Percentiles rank a stretch among this genome's conserved stretches.
phyloP scores from a whole-genome alignment of 805 yeast species.

The Myxozyma nipponensis region DNA sequence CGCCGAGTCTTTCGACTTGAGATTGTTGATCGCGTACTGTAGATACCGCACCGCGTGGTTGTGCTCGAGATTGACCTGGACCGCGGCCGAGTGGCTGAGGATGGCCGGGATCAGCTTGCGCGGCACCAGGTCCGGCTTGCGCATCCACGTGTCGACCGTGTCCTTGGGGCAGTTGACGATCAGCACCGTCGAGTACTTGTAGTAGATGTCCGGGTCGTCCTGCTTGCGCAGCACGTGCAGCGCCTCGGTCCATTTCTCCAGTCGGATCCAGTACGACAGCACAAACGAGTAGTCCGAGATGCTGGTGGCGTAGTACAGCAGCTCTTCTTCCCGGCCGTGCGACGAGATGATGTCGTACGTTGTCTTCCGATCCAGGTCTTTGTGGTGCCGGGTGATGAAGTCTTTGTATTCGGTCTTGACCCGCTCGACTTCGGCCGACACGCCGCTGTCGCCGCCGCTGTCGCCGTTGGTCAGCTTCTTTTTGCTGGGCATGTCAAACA shows the following conservation, averaged over 20 bases:
- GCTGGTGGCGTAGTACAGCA: slow-evolving; percentile 63
- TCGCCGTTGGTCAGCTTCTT: slow-evolving; percentile 31
- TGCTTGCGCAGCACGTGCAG: slow-evolving; percentile 53
- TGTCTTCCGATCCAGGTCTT: slow-evolving; percentile 58
- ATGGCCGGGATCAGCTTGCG: slow-evolving; percentile 71
- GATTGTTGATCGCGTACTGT: slow-evolving; percentile 49
- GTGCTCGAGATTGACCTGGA: slow-evolving; percentile 35
- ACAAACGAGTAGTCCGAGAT: slow-evolving; percentile 68
- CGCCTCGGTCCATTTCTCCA: slow-evolving; percentile 71
- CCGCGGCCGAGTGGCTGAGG: slow-evolving; percentile 47
- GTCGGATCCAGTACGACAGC: slow-evolving; percentile 61
- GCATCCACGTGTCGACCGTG: slow-evolving; percentile 78
- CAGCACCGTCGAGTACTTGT: slow-evolving; percentile 65
- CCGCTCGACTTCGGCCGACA: slow-evolving; percentile 30
- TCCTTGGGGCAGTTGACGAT: slow-evolving; percentile 62
- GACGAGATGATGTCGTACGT: slow-evolving; percentile 66
- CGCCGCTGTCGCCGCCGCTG: slow-evolving; percentile 30
- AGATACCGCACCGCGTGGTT: slow-evolving; percentile 69
- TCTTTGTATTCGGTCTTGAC: slow-evolving; percentile 40
- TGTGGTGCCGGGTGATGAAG: slow-evolving; percentile 51
- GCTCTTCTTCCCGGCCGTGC: slow-evolving; percentile 60
- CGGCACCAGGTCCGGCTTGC: slow-evolving; percentile 51
- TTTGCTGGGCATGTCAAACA: slow-evolving; percentile 41
- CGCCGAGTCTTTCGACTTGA: slow-evolving; percentile 43
- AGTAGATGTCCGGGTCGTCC: slow-evolving; percentile 49